Percentiles rank a stretch among this genome's conserved stretches.
Conservation (phyloP, 2,329 filamentous ascomycete species). For the Diaporthe caulivora region DNA sequence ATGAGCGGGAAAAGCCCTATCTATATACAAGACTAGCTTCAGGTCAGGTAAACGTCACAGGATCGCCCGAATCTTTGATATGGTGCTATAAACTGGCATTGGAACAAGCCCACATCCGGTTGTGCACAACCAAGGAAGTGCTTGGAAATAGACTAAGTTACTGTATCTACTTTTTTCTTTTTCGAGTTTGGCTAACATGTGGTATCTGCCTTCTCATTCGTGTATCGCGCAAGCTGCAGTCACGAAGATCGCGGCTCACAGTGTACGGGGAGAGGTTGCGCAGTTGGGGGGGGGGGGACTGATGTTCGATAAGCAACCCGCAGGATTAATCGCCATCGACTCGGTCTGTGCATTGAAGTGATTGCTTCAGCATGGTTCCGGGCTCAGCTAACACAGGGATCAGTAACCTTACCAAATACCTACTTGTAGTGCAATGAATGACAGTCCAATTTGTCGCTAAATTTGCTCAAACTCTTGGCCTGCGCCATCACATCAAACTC, state of each 20-base stretch:
- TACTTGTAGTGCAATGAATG: not conserved
- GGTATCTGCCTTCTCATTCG: not conserved
- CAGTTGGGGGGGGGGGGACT: not conserved
- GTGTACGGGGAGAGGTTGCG: not conserved
- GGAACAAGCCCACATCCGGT: not conserved
- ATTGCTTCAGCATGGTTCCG: not conserved
- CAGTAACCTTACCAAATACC: not conserved
- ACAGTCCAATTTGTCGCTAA: not conserved
- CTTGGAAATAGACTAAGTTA: not conserved
- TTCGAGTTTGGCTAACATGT: not conserved
- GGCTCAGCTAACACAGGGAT: not conserved
- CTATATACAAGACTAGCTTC: not conserved
- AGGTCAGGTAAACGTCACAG: not conserved
- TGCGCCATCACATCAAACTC: not conserved
- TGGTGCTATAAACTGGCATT: not conserved
- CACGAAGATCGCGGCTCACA: not conserved
- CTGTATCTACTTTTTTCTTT: not conserved
- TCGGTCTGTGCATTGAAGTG: not conserved
- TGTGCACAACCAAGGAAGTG: not conserved
- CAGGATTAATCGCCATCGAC: too few relatives aligned
- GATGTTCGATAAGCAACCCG: not conserved
- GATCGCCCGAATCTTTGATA: not conserved
- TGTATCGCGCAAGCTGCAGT: not conserved
- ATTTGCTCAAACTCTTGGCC: not conserved
- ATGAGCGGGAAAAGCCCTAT: constrained; percentile 13